These are phyloP conservation scores for Mortierella claussenii DNA, from an alignment of 192 early-diverging fungal species.

Conservation along the genomic window DNA sequence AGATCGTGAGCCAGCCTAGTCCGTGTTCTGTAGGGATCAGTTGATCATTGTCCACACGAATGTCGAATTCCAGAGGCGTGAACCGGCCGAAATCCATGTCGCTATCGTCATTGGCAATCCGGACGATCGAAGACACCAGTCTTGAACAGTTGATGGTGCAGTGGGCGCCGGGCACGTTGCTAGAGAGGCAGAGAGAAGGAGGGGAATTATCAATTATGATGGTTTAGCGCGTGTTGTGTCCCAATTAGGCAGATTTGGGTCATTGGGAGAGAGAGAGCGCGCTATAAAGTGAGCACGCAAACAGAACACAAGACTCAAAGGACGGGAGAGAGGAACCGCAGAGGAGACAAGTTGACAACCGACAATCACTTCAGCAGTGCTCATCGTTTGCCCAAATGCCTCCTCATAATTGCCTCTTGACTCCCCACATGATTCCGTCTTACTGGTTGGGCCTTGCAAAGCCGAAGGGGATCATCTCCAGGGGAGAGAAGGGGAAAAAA, in stretches of 20 bases:
- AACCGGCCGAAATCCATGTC: slow-evolving; percentile 43
- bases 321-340: too few species aligned
- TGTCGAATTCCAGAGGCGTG: slow-evolving; percentile 36
- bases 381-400: too few species aligned
- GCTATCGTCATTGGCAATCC: slow-evolving; percentile 18
- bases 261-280: too few species aligned
- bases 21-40: slow-evolving; percentile 47
- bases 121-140: slow-evolving; percentile 19
- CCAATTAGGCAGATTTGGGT: slow-evolving; percentile 19
- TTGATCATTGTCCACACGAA: slow-evolving; percentile 47
- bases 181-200: slow-evolving; percentile 3
- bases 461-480: too few species aligned
- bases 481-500: neutral
- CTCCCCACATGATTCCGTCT: too few species aligned
- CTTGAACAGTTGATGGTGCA: slow-evolving; percentile 30
- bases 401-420: too few species aligned
- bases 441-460: too few species aligned
- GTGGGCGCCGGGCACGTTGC: slow-evolving; percentile 14
- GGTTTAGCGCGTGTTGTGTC: neutral
- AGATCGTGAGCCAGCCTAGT: slow-evolving; percentile 39
- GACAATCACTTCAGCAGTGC: too few species aligned
- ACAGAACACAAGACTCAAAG: too few species aligned
- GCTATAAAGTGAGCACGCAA: too few species aligned
- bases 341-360: too few species aligned
- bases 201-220: too few species aligned